Base-by-base conservation (phyloP, 176 grass and related monocot species). In the Musa beccarii region DNA sequence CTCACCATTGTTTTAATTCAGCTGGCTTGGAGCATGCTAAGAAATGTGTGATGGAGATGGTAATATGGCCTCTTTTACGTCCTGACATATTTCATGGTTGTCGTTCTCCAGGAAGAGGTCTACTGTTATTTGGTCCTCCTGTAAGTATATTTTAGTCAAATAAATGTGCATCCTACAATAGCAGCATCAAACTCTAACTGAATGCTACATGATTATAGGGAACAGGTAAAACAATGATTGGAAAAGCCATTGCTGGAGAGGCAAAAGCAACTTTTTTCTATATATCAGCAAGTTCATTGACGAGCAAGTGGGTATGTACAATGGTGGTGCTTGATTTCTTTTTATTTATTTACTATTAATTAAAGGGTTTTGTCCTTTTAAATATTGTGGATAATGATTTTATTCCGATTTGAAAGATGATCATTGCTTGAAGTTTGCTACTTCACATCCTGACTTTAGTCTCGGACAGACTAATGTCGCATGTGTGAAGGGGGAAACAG, bases 191-290 rank as follows among this genome's bases (percentile, higher is more conserved):
- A 54, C 66, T 11, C 52, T 65, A 75, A 76, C 65, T 17, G 57
- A 73, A 51, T 63, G n/a, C 10, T 75, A 79, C 7, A 71, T 86
- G 71, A 80, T 15, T 51, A 51, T 82, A 97, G 93, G 93, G 93
- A 17, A 97, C 93, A 51, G 93, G 93, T 13, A 97, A 97, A 84
- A 97, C 93, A 53, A 97, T 97, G 93, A 97, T 97, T 79, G 93
- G 93, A 68, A 97, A 97, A 83, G 93, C 93, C 17, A 97, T 97
- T 83, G 93, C 93, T 83, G 93, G 93, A 78, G 93, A 97, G 82
- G 93, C 93, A 51, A 93, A 97, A 78, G 93, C 93, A 77, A 97
- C 93, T 67, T 97, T 97, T 89, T 97, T 97, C 88, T 97, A 93
- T 77, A 93, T 97, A 85, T 97, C 93, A 74, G 87, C 93, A 59